These are phyloP conservation scores for Hortaea werneckii DNA, from an alignment of 2,329 filamentous ascomycete genomes.

Conservation along the genomic window DNA sequence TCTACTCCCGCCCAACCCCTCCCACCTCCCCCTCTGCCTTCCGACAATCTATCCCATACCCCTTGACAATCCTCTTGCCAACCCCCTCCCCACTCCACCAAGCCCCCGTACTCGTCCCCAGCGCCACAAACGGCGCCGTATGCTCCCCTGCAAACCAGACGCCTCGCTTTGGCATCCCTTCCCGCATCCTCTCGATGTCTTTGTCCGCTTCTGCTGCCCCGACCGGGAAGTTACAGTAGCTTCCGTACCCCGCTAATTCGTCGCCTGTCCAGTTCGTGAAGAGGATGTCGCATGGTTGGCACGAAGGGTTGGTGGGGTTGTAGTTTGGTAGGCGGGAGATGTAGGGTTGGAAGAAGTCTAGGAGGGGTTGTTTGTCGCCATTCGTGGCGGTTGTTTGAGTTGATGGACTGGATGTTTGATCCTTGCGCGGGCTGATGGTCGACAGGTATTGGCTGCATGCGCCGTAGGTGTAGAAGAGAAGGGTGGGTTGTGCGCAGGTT, in stretches of 20 bases:
- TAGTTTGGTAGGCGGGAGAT: constrained; percentile 66
- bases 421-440: constrained; percentile 36
- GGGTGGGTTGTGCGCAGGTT: constrained; percentile 58
- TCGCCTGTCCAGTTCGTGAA: constrained; percentile 73
- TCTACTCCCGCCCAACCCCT: too few relatives aligned
- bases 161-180: constrained; percentile 50
- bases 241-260: constrained; percentile 68
- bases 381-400: too few relatives aligned
- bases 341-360: constrained; percentile 66
- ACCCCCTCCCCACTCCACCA: constrained; percentile 85
- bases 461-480: constrained; percentile 74
- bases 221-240: constrained; percentile 76
- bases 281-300: constrained; percentile 52
- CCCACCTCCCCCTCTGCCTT: too few relatives aligned
- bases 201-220: constrained; percentile 60
- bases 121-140: constrained; percentile 76
- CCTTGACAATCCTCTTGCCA: constrained; percentile 48
- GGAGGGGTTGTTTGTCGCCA: constrained; percentile 28
- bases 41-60: neutral
- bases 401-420: constrained; percentile 21
- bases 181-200: constrained; percentile 55
- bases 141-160: constrained; percentile 88
- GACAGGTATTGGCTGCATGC: constrained; percentile 49
- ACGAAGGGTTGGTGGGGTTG: constrained; percentile 41
- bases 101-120: constrained; percentile 82